These are phyloP conservation scores for Aspergillus pseudoterreus DNA, from an alignment of 2,329 filamentous ascomycete genomes.

Conservation along the genomic window DNA sequence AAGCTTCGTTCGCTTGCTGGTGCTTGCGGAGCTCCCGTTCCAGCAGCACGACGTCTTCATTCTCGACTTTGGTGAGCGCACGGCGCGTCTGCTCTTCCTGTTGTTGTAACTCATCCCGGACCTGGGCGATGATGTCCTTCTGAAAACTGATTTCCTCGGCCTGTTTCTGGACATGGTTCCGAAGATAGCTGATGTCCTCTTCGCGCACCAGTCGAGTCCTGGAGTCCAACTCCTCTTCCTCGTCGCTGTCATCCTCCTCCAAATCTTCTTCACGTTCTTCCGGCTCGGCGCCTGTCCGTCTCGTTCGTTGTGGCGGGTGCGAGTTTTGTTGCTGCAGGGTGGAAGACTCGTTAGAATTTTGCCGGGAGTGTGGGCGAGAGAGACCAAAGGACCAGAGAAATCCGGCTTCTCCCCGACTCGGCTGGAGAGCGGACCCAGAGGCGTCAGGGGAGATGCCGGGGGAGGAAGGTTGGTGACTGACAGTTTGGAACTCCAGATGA, in stretches of 20 bases:
- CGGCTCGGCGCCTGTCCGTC: slow-evolving; percentile 30
- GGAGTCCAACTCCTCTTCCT: slow-evolving; percentile 52
- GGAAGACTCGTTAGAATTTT: slow-evolving; percentile 32
- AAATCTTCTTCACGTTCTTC: slow-evolving; percentile 30
- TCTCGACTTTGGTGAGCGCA: slow-evolving; percentile 77
- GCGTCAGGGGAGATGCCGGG: slow-evolving; percentile 78
- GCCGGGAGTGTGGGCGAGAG: slow-evolving; percentile 30
- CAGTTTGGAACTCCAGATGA: slow-evolving; percentile 75
- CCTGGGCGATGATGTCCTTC: slow-evolving; percentile 77
- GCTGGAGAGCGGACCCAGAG: slow-evolving; percentile 57
- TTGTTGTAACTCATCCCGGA: slow-evolving; percentile 79
- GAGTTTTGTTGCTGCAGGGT: slow-evolving; percentile 35
- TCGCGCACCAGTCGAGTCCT: slow-evolving; percentile 58
- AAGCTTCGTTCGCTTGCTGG: slow-evolving; percentile 96
- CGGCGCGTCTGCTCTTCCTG: slow-evolving; percentile 82
- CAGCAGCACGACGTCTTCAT: slow-evolving; percentile 80
- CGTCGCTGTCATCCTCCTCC: slow-evolving; percentile 33
- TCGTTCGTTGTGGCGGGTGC: slow-evolving; percentile 35
- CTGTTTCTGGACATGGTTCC: slow-evolving; percentile 89
- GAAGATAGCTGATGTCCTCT: slow-evolving; percentile 78
- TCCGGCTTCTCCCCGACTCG: slow-evolving; percentile 44
- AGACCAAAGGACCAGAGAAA: slow-evolving; percentile 33
- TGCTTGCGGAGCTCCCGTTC: slow-evolving; percentile 95
- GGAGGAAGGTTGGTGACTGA: slow-evolving; percentile 46
- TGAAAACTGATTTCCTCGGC: slow-evolving; percentile 87